A percentile compares a stretch with the other conserved stretches of the same genome.
These are phyloP conservation scores for Dicorynia guianensis DNA, from an alignment of 306 rosid species.

Conservation along the genomic window DNA sequence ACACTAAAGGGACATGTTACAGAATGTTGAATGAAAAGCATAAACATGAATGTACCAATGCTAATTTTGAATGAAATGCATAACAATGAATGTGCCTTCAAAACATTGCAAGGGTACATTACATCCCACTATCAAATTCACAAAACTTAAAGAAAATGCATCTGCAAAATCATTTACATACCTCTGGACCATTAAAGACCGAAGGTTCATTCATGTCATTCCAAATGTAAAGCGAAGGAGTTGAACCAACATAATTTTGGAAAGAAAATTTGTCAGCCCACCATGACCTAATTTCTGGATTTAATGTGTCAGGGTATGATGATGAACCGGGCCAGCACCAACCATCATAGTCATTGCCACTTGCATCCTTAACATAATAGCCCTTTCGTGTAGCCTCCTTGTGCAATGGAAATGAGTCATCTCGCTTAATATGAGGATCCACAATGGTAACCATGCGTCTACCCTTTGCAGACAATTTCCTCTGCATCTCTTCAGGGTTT, in stretches of 20 bases:
- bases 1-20: neutral
- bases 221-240: slow-evolving; percentile 70
- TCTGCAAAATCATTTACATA: slow-evolving; percentile 27
- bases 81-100: neutral
- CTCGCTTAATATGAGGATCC: slow-evolving; percentile 73
- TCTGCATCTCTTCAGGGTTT: slow-evolving; percentile 73
- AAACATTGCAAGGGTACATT: no score
- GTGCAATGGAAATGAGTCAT: slow-evolving; percentile 54
- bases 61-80: neutral
- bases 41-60: neutral
- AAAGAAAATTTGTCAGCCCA: slow-evolving; percentile 60
- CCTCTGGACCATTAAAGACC: slow-evolving; percentile 78
- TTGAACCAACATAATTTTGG: slow-evolving; percentile 62
- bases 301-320: slow-evolving; percentile 59
- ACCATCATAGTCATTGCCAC: slow-evolving; percentile 65
- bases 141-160: neutral
- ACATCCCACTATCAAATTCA: slow-evolving; percentile 11
- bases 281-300: slow-evolving; percentile 65
- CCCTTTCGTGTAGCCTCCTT: slow-evolving; percentile 62
- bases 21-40: neutral
- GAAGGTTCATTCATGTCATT: slow-evolving; percentile 80
- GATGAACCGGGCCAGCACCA: slow-evolving; percentile 84
- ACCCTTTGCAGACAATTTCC: slow-evolving; percentile 61
- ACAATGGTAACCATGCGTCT: slow-evolving; percentile 71
- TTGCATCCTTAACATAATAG: slow-evolving; percentile 70